Conservation (phyloP, 2,329 filamentous ascomycete species). For the Xylaria sp. region DNA sequence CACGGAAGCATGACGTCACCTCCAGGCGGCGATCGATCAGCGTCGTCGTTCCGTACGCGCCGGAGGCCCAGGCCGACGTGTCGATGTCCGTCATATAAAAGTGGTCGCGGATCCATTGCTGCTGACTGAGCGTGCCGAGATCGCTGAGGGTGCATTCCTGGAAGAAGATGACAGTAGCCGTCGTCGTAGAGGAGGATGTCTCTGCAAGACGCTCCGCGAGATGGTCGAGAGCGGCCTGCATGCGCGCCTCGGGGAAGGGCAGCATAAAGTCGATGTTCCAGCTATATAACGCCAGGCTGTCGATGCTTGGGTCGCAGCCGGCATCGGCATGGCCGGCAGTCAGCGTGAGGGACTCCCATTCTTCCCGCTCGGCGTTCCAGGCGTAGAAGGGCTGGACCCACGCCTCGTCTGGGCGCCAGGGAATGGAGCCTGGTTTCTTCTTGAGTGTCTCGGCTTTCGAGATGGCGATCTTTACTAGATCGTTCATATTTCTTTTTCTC, state of each 20-base stretch:
- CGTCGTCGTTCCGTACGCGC: constrained; percentile 45
- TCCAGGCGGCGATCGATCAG: constrained; percentile 42
- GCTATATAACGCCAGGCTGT: constrained; percentile 22
- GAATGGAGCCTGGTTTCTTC: background rate
- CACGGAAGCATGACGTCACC: constrained; percentile 40
- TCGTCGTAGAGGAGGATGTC: background rate
- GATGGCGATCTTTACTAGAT: background rate
- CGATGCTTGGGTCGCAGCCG: background rate
- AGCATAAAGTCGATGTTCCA: constrained; percentile 35
- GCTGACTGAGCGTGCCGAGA: constrained; percentile 37
- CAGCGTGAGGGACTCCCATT: background rate
- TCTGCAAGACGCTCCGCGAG: constrained; percentile 8
- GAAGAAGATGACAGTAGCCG: constrained; percentile 40
- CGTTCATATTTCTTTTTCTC: background rate
- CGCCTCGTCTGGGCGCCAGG: background rate
- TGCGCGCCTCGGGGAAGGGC: constrained; percentile 24
- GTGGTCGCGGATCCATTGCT: constrained; percentile 40
- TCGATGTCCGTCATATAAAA: constrained; percentile 45
- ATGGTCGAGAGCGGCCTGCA: constrained; percentile 25
- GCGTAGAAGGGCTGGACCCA: background rate
- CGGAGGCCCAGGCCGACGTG: constrained; percentile 37
- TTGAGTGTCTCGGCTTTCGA: background rate
- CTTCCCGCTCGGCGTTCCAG: background rate
- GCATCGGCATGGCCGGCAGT: background rate
- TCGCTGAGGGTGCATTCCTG: constrained; percentile 47